Base-by-base conservation (phyloP, 306 rosid species). In the Vicia sativa region DNA sequence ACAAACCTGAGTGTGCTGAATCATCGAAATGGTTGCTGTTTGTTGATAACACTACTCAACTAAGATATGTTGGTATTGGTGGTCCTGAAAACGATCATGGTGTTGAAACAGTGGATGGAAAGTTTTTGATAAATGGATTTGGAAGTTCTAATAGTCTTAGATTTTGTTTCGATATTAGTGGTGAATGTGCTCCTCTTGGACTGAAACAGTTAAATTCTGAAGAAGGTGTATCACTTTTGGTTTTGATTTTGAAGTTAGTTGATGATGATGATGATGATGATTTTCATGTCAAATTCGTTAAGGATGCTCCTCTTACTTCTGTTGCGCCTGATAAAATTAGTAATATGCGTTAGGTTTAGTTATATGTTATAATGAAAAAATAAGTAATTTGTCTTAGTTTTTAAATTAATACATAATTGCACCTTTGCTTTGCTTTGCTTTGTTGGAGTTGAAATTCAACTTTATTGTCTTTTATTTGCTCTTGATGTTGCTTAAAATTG, bases 1-100 rank as follows among this genome's bases (percentile, higher is more conserved):
- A 41, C 13, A 41, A 11, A 3, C n/a, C 13, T 41, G 13, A 11
- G 4, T 41, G 45, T 11, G 45, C 4, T 41, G 14, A 11, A 11
- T 41, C 14, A 41, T 11, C 45, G 12, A 41, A 41, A 41, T 41
- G 45, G 43, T 38, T 38, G 3, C 3, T 38, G 11, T 38, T 38
- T 41, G 13, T 42, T 42, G 46, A 42, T 42, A 42, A 42, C 26
- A 23, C 26, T 23, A 23, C 26, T 23, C 26, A 23, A 23, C 26
- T 23, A 2, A 23, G 2, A 23, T 23, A 23, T 23, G 26, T 57
- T 13, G 63, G 63, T 37, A 61, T 61, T 61, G 91, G 93, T 29
- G 93, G 91, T 48, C 26, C 26, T 23, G 26, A 23, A 23, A 23
- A 23, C 26, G 1, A 23, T 23, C 26, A 9, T 34, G 48, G 66